Evolutionary conservation across 2,329 filamentous ascomycete genomes (phyloP).

Genomic region (Diaporthe ilicicola): DNA sequence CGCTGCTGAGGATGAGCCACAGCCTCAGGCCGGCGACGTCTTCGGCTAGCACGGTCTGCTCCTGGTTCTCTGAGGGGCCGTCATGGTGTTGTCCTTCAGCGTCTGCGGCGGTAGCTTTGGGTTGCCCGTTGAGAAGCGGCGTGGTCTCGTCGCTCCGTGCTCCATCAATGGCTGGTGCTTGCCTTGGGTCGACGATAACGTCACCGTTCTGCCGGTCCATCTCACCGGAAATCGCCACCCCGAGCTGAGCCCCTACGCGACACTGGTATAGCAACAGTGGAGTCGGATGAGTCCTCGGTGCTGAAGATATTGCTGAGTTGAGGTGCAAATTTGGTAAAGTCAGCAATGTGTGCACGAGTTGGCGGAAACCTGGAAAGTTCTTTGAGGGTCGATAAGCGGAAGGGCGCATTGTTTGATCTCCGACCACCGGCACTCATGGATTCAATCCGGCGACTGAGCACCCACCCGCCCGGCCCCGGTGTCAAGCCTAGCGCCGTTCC

Average conservation of each 20-base stretch:
- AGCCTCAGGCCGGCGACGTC: constrained; percentile 59
- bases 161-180: constrained; percentile 18
- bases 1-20: constrained; percentile 61
- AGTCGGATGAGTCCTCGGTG: neutral
- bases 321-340: neutral
- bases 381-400: neutral
- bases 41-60: constrained; percentile 57
- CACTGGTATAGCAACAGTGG: neutral
- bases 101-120: neutral
- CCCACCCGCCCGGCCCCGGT: constrained; percentile 1
- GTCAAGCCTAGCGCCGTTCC: neutral
- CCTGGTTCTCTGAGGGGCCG: constrained; percentile 46
- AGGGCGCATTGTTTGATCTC: neutral
- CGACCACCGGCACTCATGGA: constrained; percentile 8
- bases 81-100: constrained; percentile 9
- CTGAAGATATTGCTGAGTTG: neutral
- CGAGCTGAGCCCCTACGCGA: neutral
- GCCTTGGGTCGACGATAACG: constrained; percentile 27
- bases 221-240: neutral
- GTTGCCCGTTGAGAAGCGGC: constrained; percentile 33
- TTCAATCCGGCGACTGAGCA: neutral
- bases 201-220: constrained; percentile 19
- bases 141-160: constrained; percentile 30
- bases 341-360: constrained; percentile 2
- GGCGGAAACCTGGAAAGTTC: neutral